A percentile compares a stretch with the other conserved stretches of the same genome.
Conservation (phyloP, 1,139 yeast genomes). For the Wickerhamomyces sp. region DNA sequence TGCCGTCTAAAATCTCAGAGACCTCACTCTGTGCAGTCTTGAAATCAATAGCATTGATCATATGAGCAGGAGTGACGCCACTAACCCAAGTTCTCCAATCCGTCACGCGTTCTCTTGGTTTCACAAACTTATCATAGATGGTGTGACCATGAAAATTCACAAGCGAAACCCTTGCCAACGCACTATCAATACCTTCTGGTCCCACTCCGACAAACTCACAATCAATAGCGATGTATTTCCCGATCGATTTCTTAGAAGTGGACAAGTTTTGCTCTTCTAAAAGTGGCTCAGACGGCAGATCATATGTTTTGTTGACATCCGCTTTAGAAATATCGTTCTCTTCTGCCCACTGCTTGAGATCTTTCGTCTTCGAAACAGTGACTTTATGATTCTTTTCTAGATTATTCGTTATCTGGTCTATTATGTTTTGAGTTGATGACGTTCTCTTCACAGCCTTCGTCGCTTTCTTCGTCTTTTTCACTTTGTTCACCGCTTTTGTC, state of each 20-base stretch:
- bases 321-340: conserved; percentile 18
- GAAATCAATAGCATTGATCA: conserved; percentile 62
- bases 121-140: conserved; percentile 67
- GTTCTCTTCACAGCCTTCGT: conserved; percentile 2
- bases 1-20: conserved; percentile 40
- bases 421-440: conserved; percentile 9
- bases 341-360: conserved; percentile 14
- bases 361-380: conserved; percentile 5
- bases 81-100: conserved; percentile 97
- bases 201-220: conserved; percentile 96
- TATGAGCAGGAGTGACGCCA: conserved; percentile 69
- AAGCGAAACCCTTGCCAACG: conserved; percentile 79
- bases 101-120: conserved; percentile 69
- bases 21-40: conserved; percentile 60
- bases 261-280: conserved; percentile 7
- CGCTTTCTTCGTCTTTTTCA: conserved; percentile 4
- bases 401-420: conserved; percentile 14
- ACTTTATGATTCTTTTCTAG: conserved; percentile 10
- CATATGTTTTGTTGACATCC: conserved; percentile 13
- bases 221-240: conserved; percentile 77
- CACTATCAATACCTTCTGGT: conserved; percentile 60
- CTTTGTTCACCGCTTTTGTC: conserved; percentile 4
- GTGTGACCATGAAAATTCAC: conserved; percentile 78
- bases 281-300: conserved; percentile 9
- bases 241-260: conserved; percentile 34